Evolutionary conservation across 495 filamentous ascomycete species (phyloP).

Genomic region (Usnea hakonensis): DNA sequence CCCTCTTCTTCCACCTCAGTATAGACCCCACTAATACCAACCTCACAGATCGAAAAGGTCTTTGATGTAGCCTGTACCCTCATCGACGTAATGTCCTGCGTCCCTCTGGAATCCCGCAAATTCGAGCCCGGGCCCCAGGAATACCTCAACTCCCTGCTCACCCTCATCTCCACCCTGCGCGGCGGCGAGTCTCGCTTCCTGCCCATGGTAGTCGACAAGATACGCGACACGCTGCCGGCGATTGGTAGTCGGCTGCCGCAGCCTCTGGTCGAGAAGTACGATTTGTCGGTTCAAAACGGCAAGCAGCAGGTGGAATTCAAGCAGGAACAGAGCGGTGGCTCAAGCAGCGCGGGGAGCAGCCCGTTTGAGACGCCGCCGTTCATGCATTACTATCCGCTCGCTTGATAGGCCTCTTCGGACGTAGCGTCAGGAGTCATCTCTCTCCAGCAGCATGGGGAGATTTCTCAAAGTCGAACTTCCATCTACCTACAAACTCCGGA

Average conservation of each 20-base stretch:
- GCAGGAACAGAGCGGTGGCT: not conserved
- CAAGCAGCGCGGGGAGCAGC: constrained; percentile 12
- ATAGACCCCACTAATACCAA: constrained; percentile 15
- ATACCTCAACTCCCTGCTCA: constrained; percentile 61
- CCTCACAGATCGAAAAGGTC: constrained; percentile 59
- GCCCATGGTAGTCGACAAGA: constrained; percentile 60
- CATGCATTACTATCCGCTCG: constrained; percentile 20
- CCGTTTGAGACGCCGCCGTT: constrained; percentile 22
- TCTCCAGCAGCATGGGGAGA: not conserved
- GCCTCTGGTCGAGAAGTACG: constrained; percentile 4
- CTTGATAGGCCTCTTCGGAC: not conserved
- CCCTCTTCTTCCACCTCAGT: not conserved
- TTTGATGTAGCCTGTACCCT: constrained; percentile 67
- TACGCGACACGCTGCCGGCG: constrained; percentile 56
- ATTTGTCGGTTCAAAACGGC: not conserved
- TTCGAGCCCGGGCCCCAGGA: constrained; percentile 63
- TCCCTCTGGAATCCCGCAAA: constrained; percentile 45
- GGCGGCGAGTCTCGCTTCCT: constrained; percentile 63
- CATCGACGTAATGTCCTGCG: constrained; percentile 62
- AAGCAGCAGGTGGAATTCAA: constrained; percentile 7
- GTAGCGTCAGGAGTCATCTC: not conserved
- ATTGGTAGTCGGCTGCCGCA: constrained; percentile 40
- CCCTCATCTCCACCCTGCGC: constrained; percentile 59
- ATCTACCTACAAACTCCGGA: too few relatives aligned
- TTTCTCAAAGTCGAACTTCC: too few relatives aligned